Percentiles rank a stretch among this genome's conserved stretches.
Evolutionary conservation across 2,329 filamentous ascomycete genomes (phyloP).

Genomic region (Thielaviopsis musarum): DNA sequence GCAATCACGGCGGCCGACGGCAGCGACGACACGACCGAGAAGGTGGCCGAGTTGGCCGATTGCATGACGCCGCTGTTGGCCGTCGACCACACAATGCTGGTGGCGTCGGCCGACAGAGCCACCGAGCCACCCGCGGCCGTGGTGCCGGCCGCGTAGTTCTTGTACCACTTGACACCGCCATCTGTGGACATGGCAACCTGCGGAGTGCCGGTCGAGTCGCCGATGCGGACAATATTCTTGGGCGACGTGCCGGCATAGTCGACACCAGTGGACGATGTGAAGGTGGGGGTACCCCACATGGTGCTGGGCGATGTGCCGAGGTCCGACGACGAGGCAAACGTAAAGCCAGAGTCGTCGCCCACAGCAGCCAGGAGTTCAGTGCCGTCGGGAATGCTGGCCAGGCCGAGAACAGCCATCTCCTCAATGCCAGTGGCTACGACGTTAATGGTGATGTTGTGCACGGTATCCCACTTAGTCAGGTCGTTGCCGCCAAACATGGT

Average conservation of each 20-base stretch:
- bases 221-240: constrained; percentile 31
- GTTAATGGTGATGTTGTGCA: constrained; percentile 30
- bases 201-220: constrained; percentile 25
- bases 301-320: constrained; percentile 26
- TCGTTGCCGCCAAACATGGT: constrained; percentile 37
- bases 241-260: constrained; percentile 31
- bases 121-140: constrained; percentile 3
- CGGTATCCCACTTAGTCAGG: constrained; percentile 36
- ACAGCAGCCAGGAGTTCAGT: constrained; percentile 34
- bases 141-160: constrained; percentile 2
- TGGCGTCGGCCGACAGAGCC: constrained; percentile 10
- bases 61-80: constrained; percentile 5
- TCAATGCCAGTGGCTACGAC: constrained; percentile 38
- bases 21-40: constrained; percentile 1
- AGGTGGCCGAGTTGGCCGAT: constrained; percentile 1
- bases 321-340: constrained; percentile 22
- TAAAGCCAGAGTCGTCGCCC: constrained; percentile 35
- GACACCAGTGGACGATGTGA: constrained; percentile 27
- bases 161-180: constrained; percentile 1
- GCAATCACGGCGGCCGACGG: constrained; percentile 25
- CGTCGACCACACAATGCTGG: constrained; percentile 22
- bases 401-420: constrained; percentile 31
- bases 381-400: constrained; percentile 32
- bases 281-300: constrained; percentile 31
- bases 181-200: constrained; percentile 17